Evolutionary conservation across 495 filamentous ascomycete genomes (phyloP).

Genomic region (Bacidia rubella): DNA sequence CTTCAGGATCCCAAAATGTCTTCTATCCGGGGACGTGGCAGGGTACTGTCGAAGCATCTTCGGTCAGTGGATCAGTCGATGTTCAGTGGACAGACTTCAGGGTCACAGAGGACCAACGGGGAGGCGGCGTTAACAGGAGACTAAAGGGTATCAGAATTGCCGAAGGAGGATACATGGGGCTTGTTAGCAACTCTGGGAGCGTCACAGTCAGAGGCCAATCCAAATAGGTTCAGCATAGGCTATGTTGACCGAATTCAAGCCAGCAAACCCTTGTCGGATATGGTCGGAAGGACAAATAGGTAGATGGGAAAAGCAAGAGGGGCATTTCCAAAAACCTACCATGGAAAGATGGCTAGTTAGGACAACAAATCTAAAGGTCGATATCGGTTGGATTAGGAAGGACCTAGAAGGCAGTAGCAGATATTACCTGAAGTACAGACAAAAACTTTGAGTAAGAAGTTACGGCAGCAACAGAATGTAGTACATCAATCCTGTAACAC

Average conservation of each 20-base stretch:
- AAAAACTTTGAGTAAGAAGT: too few relatives aligned
- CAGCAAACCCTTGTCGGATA: too few relatives aligned
- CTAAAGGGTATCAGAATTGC: conserved; percentile 9
- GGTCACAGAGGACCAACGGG: conserved; percentile 5
- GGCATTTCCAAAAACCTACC: too few relatives aligned
- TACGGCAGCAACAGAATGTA: too few relatives aligned
- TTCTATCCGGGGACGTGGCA: conserved; percentile 14
- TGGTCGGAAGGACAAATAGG: too few relatives aligned
- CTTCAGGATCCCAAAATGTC: conserved; percentile 9
- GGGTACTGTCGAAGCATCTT: conserved; percentile 9
- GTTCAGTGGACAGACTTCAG: conserved; percentile 10
- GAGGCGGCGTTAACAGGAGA: conserved; percentile 3
- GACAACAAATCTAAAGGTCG: too few relatives aligned
- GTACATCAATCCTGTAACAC: too few relatives aligned
- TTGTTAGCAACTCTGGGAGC: conserved; percentile 8
- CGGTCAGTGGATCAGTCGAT: conserved; percentile 9
- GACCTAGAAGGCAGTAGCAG: too few relatives aligned
- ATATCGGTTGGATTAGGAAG: too few relatives aligned
- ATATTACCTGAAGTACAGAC: too few relatives aligned
- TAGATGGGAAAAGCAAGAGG: too few relatives aligned
- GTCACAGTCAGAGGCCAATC: conserved; percentile 9
- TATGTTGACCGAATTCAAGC: not conserved
- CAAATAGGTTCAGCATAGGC: not conserved
- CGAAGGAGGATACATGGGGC: conserved; percentile 7
- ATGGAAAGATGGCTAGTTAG: too few relatives aligned